These are phyloP conservation scores for Alnus rubra DNA, from an alignment of 306 rosid species.

Conservation along the genomic window DNA sequence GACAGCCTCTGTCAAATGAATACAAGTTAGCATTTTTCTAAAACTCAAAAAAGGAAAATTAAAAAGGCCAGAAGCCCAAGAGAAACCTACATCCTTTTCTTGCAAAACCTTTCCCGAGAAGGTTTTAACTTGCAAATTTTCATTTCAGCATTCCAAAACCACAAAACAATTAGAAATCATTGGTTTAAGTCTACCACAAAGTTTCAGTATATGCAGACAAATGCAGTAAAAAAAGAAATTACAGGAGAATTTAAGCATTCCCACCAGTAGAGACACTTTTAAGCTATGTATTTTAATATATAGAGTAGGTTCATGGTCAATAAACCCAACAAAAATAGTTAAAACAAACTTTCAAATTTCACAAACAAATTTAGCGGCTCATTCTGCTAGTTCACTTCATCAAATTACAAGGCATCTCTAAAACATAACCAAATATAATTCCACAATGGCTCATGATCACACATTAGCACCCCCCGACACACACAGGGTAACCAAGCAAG, in stretches of 20 bases:
- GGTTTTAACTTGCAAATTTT: neutral
- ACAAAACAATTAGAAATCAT: neutral
- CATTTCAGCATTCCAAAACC: constrained; percentile 1
- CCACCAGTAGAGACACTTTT: neutral
- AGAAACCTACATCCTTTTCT: neutral
- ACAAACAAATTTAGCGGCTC: neutral
- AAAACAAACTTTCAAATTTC: neutral
- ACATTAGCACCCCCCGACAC: neutral
- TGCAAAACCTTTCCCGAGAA: neutral
- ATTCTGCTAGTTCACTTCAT: neutral
- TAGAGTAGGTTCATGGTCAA: neutral
- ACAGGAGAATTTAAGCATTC: neutral
- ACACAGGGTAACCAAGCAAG: neutral
- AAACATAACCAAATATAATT: neutral
- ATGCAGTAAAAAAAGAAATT: neutral
- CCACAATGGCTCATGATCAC: neutral
- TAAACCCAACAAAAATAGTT: neutral
- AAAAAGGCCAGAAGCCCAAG: neutral
- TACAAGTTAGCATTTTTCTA: constrained; percentile 7
- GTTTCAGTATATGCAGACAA: neutral
- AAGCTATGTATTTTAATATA: neutral
- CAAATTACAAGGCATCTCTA: neutral
- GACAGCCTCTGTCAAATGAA: constrained; percentile 66
- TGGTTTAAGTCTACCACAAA: neutral
- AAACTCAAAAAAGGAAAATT: neutral